These are phyloP conservation scores for Entomortierella beljakovae DNA, from an alignment of 192 early-diverging fungal species.

Conservation along the genomic window DNA sequence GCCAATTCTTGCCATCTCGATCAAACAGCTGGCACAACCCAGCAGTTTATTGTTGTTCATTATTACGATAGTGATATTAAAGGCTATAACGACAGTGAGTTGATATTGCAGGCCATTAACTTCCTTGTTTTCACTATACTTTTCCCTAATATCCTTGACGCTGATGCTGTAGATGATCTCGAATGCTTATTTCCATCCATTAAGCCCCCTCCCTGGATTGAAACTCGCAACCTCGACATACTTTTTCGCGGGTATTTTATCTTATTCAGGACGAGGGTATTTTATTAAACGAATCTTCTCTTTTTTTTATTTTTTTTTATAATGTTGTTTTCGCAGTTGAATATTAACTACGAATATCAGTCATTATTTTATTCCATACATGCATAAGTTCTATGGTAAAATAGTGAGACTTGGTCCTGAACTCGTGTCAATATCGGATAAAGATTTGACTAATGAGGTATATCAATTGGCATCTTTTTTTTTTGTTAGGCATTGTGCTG, in stretches of 20 bases:
- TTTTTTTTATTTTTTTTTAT: no score
- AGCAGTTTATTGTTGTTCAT: no score
- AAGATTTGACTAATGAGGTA: slow-evolving; percentile 55
- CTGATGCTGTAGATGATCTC: slow-evolving; percentile 26
- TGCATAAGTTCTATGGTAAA: slow-evolving; percentile 55
- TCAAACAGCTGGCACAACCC: no score
- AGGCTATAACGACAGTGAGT: no score
- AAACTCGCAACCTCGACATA: slow-evolving; percentile 27
- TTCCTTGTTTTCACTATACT: no score
- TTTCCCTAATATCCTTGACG: no score
- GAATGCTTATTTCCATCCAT: slow-evolving; percentile 39
- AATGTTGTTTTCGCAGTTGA: no score
- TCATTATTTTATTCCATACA: slow-evolving; percentile 12
- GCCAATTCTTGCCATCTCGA: no score
- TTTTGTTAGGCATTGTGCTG: not conserved
- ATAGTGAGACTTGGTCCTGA: slow-evolving; percentile 52
- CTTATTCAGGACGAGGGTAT: slow-evolving; percentile 24
- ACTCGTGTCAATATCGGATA: slow-evolving; percentile 52
- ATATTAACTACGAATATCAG: no score
- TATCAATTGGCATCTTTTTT: not conserved
- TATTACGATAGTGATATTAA: no score
- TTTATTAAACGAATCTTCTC: no score
- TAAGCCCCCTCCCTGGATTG: slow-evolving; percentile 31
- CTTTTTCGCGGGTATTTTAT: not conserved
- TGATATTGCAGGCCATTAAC: no score